A percentile compares a stretch with the other conserved stretches of the same genome.
These are phyloP conservation scores for Taxillus chinensis DNA, from an alignment of 164 flowering plant genomes.

Conservation along the genomic window DNA sequence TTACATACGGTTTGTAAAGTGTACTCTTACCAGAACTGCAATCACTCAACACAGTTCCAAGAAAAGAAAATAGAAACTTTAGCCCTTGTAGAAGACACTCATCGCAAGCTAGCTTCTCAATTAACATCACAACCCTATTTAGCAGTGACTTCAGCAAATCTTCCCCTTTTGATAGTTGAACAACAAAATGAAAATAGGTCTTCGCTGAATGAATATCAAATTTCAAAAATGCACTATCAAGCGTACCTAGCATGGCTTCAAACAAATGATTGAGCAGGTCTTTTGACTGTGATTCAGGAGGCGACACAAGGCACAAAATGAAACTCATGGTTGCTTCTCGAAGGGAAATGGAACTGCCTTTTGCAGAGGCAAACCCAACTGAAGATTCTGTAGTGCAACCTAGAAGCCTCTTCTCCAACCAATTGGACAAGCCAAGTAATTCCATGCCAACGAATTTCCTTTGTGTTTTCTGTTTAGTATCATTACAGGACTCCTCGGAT, in stretches of 20 bases:
- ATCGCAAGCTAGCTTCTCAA: constrained; percentile 65
- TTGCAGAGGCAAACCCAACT: constrained; percentile 26
- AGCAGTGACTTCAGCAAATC: constrained; percentile 45
- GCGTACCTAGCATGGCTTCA: constrained; percentile 57
- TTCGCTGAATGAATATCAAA: constrained; percentile 70
- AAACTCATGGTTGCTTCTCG: constrained; percentile 82
- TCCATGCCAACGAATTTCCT: constrained; percentile 61
- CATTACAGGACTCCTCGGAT: constrained; percentile 48
- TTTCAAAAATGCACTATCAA: constrained; percentile 60
- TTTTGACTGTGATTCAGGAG: constrained; percentile 31
- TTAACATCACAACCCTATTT: constrained; percentile 42
- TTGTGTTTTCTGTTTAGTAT: constrained; percentile 44
- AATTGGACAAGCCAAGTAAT: constrained; percentile 42
- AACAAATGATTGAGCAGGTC: constrained; percentile 51
- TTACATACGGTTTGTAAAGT: constrained; percentile 38
- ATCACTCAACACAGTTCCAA: constrained; percentile 49
- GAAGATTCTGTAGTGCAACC: constrained; percentile 40
- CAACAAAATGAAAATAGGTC: constrained; percentile 58
- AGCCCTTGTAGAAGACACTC: constrained; percentile 65
- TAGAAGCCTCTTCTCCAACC: constrained; percentile 78
- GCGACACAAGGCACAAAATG: constrained; percentile 40
- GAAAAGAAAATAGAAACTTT: constrained; percentile 65
- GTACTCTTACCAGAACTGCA: constrained; percentile 44
- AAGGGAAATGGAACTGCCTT: constrained; percentile 50
- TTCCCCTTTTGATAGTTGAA: constrained; percentile 70